Evolutionary conservation across 768 basidiomycete genomes (phyloP), one percentile per base, ranked within the genome.

Genomic region (Trametes elegans): DNA sequence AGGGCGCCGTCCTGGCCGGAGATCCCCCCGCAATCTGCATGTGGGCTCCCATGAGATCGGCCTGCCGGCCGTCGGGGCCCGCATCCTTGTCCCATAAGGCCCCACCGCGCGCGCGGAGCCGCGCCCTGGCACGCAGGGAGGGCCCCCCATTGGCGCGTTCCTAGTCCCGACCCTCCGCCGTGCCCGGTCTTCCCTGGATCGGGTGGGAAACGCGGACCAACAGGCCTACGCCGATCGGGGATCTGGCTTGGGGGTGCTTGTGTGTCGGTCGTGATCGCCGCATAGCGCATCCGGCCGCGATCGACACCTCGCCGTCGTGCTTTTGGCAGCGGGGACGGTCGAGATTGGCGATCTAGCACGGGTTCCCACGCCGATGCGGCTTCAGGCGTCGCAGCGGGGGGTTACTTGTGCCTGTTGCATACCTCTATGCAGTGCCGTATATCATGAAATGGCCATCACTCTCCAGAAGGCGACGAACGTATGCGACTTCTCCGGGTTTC

Each of bases 21-120:
- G 48, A 44, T 56, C 34, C 42, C 19, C 28, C 55, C 55, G 26
- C 35, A 45, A 36, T 44, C 21, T 29, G 55, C 48, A 10, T 34
- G 21, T 18, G 40, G 55, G 55, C 55, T 56, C 55, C 55, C 55
- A 56, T 56, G 55, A 56, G 55, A 56, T 56, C 34, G 35, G 5
- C 13, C 8, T 26, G 14, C 18, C 42, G 32, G 39, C 41, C 41
- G 11, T 32, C 48, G 41, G 39, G 47, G 47, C n/a, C 41, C 55
- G 40, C 14, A 18, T 35, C 41, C 24, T 43, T 9, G 38, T 43
- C 18, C 41, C 55, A 49, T 43, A 48, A 36, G 48, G 38, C 55
- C 34, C 46, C 41, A 42, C 41, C 32, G 38, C n/a, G 47, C 19
- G 26, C 55, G 48, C 55, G 55, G 55, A 32, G 24, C 55, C 28